Evolutionary conservation across 306 rosid species (phyloP).

Genomic region (Fagus sylvatica): DNA sequence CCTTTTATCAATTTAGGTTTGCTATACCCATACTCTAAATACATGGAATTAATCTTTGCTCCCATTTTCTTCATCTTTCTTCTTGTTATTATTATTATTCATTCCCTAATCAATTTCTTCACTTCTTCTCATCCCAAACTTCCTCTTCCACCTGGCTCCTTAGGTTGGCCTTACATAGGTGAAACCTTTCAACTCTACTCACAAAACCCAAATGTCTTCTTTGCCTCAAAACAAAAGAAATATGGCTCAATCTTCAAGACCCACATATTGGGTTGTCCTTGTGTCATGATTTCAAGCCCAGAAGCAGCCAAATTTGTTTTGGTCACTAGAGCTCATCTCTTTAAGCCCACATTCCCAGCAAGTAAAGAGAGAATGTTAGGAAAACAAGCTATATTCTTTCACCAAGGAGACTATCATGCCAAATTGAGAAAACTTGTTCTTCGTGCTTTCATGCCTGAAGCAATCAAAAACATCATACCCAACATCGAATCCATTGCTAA

Average conservation of each 20-base stretch:
- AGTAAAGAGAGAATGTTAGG: conserved; percentile 98
- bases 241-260: conserved; percentile 95
- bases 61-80: conserved; percentile 35
- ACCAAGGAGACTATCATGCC: conserved; percentile 92
- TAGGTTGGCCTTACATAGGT: conserved; percentile 89
- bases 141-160: conserved; percentile 83
- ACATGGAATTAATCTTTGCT: conserved; percentile 40
- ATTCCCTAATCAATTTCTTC: conserved; percentile 32
- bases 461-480: conserved; percentile 49
- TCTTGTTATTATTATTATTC: not conserved
- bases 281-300: conserved; percentile 91
- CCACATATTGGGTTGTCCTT: conserved; percentile 95
- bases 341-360: conserved; percentile 93
- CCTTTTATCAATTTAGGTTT: too few species aligned
- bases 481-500: conserved; percentile 71
- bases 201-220: conserved; percentile 91
- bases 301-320: conserved; percentile 90
- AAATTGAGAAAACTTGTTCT: conserved; percentile 83
- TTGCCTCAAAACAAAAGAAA: conserved; percentile 55
- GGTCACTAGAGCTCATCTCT: conserved; percentile 62
- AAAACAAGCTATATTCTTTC: conserved; percentile 85
- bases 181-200: conserved; percentile 95
- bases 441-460: conserved; percentile 81
- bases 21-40: not conserved
- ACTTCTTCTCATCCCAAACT: conserved; percentile 26